Percentiles rank a stretch among this genome's conserved stretches.
These are phyloP conservation scores for Scedosporium dehoogii DNA, from an alignment of 2,329 filamentous ascomycete species.

Conservation along the genomic window DNA sequence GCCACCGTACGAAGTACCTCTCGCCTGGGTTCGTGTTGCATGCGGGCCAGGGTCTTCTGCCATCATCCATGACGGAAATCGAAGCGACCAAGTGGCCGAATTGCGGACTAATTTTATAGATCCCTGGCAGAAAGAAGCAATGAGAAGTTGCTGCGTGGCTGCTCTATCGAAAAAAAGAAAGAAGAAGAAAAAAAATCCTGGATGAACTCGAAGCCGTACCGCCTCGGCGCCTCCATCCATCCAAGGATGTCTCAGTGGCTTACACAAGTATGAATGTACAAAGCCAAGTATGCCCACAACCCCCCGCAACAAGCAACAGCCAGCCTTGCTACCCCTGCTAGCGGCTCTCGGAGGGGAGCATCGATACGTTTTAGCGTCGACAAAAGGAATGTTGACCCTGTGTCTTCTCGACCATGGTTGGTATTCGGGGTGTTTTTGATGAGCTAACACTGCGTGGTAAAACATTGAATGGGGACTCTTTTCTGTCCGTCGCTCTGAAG, in stretches of 20 bases:
- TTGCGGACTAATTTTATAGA: neutral
- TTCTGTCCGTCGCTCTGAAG: neutral
- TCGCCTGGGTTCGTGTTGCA: neutral
- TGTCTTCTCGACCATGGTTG: neutral
- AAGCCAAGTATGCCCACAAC: neutral
- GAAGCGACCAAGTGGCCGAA: neutral
- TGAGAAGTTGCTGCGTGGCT: neutral
- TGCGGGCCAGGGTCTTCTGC: neutral
- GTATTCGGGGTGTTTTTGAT: neutral
- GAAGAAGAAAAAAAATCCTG: neutral
- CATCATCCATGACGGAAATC: neutral
- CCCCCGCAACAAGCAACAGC: neutral
- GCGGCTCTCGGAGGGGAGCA: neutral
- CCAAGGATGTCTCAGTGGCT: no score
- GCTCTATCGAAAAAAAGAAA: neutral
- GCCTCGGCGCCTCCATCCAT: no score
- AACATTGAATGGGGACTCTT: neutral
- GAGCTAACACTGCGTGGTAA: neutral
- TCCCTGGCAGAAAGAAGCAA: neutral
- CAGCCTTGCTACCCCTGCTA: conserved; percentile 1
- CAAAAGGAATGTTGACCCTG: neutral
- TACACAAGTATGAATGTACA: neutral
- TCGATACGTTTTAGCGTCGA: neutral
- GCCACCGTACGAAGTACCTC: no score
- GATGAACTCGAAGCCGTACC: no score